Evolutionary conservation across 495 filamentous ascomycete genomes (phyloP).

Genomic region (Aspergillus campestris): DNA sequence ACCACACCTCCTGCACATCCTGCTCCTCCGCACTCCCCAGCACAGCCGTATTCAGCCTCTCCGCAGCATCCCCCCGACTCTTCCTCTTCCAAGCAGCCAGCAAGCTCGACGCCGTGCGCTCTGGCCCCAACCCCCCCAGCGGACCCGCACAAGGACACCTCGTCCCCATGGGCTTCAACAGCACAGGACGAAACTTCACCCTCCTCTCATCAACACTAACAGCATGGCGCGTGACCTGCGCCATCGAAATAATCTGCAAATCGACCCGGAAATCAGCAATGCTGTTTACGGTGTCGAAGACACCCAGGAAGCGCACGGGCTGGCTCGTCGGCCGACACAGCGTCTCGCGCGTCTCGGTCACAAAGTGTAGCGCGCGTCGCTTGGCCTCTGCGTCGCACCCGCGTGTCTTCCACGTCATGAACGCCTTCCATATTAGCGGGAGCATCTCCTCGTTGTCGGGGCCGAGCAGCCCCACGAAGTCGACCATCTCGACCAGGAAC

Average conservation of each 20-base stretch:
- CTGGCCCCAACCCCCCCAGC: too few relatives aligned
- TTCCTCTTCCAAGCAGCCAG: too few relatives aligned
- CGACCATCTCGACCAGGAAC: constrained; percentile 74
- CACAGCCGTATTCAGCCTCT: background rate
- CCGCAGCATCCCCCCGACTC: background rate
- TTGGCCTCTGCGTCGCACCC: too few relatives aligned
- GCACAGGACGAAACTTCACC: background rate
- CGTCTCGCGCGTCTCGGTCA: background rate
- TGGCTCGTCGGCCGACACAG: background rate
- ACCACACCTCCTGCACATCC: background rate
- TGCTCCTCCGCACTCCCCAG: background rate
- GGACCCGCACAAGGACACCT: too few relatives aligned
- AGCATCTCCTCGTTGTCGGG: constrained; percentile 75
- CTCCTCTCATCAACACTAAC: background rate
- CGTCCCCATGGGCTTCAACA: background rate
- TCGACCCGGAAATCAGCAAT: background rate
- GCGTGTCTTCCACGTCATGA: too few relatives aligned
- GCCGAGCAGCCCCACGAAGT: constrained; percentile 62
- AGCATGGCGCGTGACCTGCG: background rate
- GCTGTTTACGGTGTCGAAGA: background rate
- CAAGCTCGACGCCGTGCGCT: too few relatives aligned
- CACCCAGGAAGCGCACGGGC: background rate
- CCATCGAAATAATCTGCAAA: background rate
- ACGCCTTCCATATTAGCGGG: background rate
- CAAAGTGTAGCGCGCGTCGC: too few relatives aligned